A percentile compares a stretch with the other conserved stretches of the same genome.
phyloP scores from a whole-genome alignment of 768 basidiomycete genomes.

The Leucosporidium yakuticum region DNA sequence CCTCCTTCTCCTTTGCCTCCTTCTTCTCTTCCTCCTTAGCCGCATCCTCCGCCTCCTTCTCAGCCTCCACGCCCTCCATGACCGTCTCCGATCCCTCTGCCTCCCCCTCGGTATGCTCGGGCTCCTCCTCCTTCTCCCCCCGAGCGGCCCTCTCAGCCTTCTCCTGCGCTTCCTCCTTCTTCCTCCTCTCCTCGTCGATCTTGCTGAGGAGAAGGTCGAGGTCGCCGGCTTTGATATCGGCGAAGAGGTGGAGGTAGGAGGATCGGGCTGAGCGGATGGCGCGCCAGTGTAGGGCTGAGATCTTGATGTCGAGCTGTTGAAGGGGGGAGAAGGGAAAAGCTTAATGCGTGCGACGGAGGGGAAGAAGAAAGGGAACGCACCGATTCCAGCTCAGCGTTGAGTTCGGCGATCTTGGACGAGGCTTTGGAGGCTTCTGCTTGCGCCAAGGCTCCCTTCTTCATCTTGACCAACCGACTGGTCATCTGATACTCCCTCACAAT shows the following conservation, averaged over 20 bases:
- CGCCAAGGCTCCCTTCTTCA: not conserved
- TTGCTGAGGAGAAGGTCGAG: conserved; percentile 50
- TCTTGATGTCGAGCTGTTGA: conserved; percentile 9
- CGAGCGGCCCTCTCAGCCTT: not conserved
- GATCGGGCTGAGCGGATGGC: conserved; percentile 71
- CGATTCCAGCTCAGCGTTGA: conserved; percentile 60
- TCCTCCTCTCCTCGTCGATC: conserved; percentile 37
- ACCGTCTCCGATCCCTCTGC: not conserved
- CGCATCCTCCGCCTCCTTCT: not conserved
- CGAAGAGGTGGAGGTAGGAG: conserved; percentile 65
- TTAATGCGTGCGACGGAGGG: not conserved
- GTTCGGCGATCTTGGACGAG: conserved; percentile 45
- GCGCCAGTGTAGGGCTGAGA: conserved; percentile 68
- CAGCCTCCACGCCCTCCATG: not conserved
- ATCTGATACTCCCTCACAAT: conserved; percentile 15
- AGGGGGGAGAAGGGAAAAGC: not conserved
- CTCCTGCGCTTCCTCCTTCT: conserved; percentile 3
- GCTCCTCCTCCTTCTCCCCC: not conserved
- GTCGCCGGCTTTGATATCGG: conserved; percentile 70
- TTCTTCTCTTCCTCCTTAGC: not conserved
- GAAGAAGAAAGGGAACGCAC: conserved; percentile 44
- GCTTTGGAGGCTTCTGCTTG: not conserved
- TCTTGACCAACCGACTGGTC: not conserved
- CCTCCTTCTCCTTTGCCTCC: not conserved
- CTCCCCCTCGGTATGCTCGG: conserved; percentile 10